A percentile compares a stretch with the other conserved stretches of the same genome.
Evolutionary conservation across 108 stramenopile species (phyloP).

Genomic region (Cyclotella sp.): DNA sequence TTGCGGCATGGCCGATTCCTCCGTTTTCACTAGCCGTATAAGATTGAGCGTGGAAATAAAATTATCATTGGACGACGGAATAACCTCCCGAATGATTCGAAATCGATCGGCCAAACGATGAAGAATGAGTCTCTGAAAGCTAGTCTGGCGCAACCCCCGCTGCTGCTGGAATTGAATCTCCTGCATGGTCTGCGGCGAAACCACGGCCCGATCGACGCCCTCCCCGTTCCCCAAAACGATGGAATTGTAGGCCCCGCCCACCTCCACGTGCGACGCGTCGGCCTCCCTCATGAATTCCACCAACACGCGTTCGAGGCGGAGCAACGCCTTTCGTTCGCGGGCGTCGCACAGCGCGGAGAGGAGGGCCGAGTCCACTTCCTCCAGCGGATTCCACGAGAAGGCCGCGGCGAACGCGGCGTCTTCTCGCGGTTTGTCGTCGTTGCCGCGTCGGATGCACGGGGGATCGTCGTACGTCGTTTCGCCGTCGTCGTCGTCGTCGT

Average conservation of each 20-base stretch:
- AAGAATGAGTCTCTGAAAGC: constrained; percentile 86
- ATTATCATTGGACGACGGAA: background rate
- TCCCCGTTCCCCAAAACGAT: constrained; percentile 43
- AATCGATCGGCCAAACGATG: constrained; percentile 94
- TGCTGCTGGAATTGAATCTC: constrained; percentile 46
- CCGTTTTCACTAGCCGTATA: constrained; percentile 53
- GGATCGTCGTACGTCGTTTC: background rate
- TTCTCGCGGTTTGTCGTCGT: background rate
- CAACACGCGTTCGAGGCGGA: constrained; percentile 81
- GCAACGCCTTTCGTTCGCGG: constrained; percentile 78
- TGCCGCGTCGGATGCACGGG: background rate
- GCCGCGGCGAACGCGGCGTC: background rate
- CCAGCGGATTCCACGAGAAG: constrained; percentile 43
- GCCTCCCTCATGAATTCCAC: constrained; percentile 77
- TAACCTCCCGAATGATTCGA: constrained; percentile 71
- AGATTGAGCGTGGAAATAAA: constrained; percentile 29
- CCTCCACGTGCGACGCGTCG: constrained; percentile 56
- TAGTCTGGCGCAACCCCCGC: constrained; percentile 61
- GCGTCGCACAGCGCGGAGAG: constrained; percentile 76
- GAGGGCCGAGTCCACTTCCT: constrained; percentile 79
- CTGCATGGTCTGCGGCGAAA: constrained; percentile 31
- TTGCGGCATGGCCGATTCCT: constrained; percentile 46
- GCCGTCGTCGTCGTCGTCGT: no score
- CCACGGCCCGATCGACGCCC: constrained; percentile 2
- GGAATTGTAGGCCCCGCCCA: constrained; percentile 78